These are phyloP conservation scores for Hypoxylon sp. DNA, from an alignment of 2,329 filamentous ascomycete species.

Conservation along the genomic window DNA sequence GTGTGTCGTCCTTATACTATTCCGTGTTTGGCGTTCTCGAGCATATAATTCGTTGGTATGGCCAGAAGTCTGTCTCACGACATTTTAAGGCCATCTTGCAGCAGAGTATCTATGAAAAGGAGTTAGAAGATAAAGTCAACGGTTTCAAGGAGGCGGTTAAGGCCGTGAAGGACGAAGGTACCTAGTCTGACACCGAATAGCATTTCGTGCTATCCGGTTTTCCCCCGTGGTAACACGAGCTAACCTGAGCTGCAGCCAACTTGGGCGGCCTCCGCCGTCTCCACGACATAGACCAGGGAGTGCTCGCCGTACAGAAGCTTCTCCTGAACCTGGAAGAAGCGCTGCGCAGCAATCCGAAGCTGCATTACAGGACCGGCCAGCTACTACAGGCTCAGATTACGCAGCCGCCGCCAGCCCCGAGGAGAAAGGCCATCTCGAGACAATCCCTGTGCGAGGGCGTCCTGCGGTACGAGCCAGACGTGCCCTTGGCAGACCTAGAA, in stretches of 20 bases:
- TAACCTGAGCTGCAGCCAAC: not conserved
- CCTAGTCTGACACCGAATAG: too few species aligned
- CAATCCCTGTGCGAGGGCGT: conserved; percentile 19
- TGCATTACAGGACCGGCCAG: conserved; percentile 3
- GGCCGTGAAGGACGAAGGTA: conserved; percentile 2
- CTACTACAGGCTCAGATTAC: not conserved
- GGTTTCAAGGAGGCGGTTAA: conserved; percentile 11
- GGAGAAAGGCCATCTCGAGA: conserved; percentile 13
- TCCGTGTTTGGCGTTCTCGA: conserved; percentile 17
- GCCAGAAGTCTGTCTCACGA: conserved; percentile 7
- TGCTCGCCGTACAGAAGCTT: not conserved
- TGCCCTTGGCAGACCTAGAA: conserved; percentile 5
- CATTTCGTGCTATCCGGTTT: too few species aligned
- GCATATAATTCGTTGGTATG: conserved; percentile 21
- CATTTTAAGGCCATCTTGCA: conserved; percentile 15
- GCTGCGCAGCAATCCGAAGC: conserved; percentile 8
- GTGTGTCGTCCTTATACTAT: conserved; percentile 17
- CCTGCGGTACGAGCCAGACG: conserved; percentile 14
- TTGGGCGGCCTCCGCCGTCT: not conserved
- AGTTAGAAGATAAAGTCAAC: conserved; percentile 13
- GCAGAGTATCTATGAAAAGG: conserved; percentile 15
- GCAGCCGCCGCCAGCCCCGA: not conserved
- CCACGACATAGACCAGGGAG: not conserved
- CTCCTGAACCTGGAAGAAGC: not conserved
- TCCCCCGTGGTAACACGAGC: not conserved